Conservation (phyloP, 2,329 filamentous ascomycete genomes). For the Purpureocillium takamizusanense region DNA sequence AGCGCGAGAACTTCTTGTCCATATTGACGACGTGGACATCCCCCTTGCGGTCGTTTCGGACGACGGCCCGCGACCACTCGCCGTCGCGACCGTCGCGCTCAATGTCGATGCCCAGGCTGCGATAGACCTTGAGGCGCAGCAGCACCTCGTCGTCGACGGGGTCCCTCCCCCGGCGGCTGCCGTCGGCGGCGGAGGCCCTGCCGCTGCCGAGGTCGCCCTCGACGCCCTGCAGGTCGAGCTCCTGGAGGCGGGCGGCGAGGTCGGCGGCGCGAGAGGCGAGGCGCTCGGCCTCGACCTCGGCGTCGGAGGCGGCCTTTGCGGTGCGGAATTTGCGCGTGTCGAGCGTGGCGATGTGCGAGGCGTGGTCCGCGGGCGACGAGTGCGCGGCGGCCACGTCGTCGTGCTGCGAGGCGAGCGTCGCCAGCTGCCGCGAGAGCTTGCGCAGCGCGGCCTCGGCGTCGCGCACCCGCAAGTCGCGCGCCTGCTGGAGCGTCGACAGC, state of each 20-base stretch:
- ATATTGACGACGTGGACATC: conserved; percentile 94
- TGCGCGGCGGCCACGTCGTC: conserved; percentile 66
- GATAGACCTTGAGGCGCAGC: conserved; percentile 81
- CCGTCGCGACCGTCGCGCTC: conserved; percentile 65
- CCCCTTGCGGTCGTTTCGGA: conserved; percentile 76
- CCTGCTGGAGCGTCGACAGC: conserved; percentile 72
- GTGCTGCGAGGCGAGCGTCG: conserved; percentile 67
- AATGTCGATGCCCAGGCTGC: conserved; percentile 82
- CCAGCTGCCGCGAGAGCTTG: conserved; percentile 66
- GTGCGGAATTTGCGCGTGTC: conserved; percentile 92
- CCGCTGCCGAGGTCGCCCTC: conserved; percentile 47
- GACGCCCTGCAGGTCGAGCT: conserved; percentile 78
- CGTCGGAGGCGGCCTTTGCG: conserved; percentile 81
- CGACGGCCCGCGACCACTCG: conserved; percentile 76
- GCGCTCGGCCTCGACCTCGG: conserved; percentile 94
- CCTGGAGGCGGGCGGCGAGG: conserved; percentile 64
- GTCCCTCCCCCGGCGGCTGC: conserved; percentile 21
- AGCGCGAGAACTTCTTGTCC: conserved; percentile 82
- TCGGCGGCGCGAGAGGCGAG: conserved; percentile 69
- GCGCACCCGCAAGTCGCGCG: conserved; percentile 68
- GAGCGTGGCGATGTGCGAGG: conserved; percentile 72
- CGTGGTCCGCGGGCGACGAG: conserved; percentile 70
- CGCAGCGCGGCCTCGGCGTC: conserved; percentile 60
- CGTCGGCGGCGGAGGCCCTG: neutral
- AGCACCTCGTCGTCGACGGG: conserved; percentile 54